Evolutionary conservation across 495 filamentous ascomycete genomes (phyloP), one percentile per base, ranked within the genome.

Genomic region (Trypethelium eluteriae): DNA sequence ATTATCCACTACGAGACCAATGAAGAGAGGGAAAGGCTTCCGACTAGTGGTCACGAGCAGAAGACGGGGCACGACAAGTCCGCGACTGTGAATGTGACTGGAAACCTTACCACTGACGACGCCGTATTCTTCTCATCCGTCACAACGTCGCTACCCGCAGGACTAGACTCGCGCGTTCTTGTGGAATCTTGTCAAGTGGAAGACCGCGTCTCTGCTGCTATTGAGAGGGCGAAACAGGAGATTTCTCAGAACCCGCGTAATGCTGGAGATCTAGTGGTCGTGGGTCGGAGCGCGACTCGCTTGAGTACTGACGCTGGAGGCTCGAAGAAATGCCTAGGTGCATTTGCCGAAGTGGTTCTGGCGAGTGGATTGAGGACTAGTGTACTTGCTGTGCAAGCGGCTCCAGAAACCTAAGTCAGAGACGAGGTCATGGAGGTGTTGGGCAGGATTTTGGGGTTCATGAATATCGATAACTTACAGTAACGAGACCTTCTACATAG

Each of bases 301-400:
- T 10, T 63, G 66, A 47, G 62, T 71, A 38, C 41, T 74, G 32
- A 71, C 3, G 79, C 79, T 2, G 64, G 73, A 9, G 86, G 87
- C 50, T 77, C 88, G 38, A 79, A 79, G 38, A 82, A 77, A 68
- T 86, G 85, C 14, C 73, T 96, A n/a, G 92, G 92, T 2, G 77
- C 78, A 4, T 77, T 89, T 18, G 90, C 86, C 10, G 85, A 90
- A 62, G 79, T 81, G 53, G 74, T 93, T 38, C 80, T 89, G 3
- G 83, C 80, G 62, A 79, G 76, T 46, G 82, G 83, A 38, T 75
- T 90, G 11, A 85, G 81, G 69, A 87, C 88, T 0, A 93, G 89
- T 74, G 77, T 96, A n/a, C 76, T 96, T 64, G 84, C 95, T 64
- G 80, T 96, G 36, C 88, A 92, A 72, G 90, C 89, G 11, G 53